Base-by-base conservation (phyloP, 768 basidiomycete genomes). In the Amanita muscaria region DNA sequence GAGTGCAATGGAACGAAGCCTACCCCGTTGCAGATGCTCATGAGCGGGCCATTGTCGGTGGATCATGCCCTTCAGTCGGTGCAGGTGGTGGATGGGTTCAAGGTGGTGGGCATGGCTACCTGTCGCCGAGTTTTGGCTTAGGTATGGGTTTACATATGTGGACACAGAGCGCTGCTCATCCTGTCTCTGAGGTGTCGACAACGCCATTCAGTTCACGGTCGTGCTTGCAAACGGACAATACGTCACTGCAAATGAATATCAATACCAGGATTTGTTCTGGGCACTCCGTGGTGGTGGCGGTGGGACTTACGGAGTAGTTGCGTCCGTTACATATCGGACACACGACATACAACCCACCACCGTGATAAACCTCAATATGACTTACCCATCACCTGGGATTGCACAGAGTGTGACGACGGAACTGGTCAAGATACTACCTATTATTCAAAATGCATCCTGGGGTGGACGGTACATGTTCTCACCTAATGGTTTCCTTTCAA, bases 301-400 rank as follows among this genome's bases (percentile, higher is more conserved):
- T 4, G 64, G 69, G 6, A 76, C 70, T 0, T 76, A 60, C 37
- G 74, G 70, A 5, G 60, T 77, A n/a, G 58, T 76, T 39, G 66
- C 65, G 2, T 4, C n/a, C n/a, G n/a, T n/a, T n/a, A n/a, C n/a
- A n/a, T n/a, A n/a, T n/a, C n/a, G n/a, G n/a, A n/a, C n/a, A n/a
- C n/a, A n/a, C n/a, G n/a, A n/a, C n/a, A n/a, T n/a, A n/a, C n/a
- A n/a, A n/a, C n/a, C n/a, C n/a, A 34, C 69, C 42, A 55, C 57
- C 16, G 41, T 50, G 9, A 56, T 54, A n/a, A 30, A 47, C 29
- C 56, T 40, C 25, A 24, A 9, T 0, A 18, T 18, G 14, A 40
- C 25, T 11, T 16, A n/a, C 5, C 11, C 39, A 14, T 27, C 39
- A 7, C 24, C 39, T 3, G n/a, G 30, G 23, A 29, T 24, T 11